Evolutionary conservation across 495 filamentous ascomycete species (phyloP).

Genomic region (Aspergillus diversus): DNA sequence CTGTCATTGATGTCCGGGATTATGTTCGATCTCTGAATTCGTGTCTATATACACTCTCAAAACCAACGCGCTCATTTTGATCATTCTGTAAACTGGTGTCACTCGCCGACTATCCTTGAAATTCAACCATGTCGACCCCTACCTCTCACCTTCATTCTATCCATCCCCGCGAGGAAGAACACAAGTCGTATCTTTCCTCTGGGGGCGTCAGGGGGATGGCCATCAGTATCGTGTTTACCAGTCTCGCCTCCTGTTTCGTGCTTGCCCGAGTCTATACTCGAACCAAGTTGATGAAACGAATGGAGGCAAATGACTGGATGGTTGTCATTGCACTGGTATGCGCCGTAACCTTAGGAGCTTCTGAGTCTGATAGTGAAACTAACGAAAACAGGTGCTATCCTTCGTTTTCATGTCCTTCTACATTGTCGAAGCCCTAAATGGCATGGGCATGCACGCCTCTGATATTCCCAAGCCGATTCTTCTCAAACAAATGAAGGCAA

Average conservation of each 20-base stretch:
- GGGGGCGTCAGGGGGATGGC: slow-evolving; percentile 35
- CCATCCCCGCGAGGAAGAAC: slow-evolving; percentile 23
- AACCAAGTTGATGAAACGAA: slow-evolving; percentile 35
- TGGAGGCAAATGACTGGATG: slow-evolving; percentile 52
- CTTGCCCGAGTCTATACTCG: slow-evolving; percentile 44
- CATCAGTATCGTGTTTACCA: slow-evolving; percentile 43
- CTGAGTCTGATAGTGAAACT: not conserved
- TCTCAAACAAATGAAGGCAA: slow-evolving; percentile 45
- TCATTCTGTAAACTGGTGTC: not conserved
- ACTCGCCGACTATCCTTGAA: slow-evolving; percentile 3
- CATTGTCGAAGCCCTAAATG: slow-evolving; percentile 43
- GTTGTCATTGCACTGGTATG: slow-evolving; percentile 44
- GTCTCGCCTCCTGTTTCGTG: slow-evolving; percentile 41
- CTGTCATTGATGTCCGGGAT: not conserved
- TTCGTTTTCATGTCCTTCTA: slow-evolving; percentile 47
- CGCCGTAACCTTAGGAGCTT: not conserved
- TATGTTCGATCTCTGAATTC: not conserved
- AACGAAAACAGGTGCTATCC: slow-evolving; percentile 34
- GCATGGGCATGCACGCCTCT: slow-evolving; percentile 46
- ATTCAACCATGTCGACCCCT: slow-evolving; percentile 25
- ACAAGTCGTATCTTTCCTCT: slow-evolving; percentile 27
- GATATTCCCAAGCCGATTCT: slow-evolving; percentile 40
- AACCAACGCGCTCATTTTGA: slow-evolving; percentile 2
- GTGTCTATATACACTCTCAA: not conserved
- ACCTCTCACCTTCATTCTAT: slow-evolving; percentile 21